Base-by-base conservation (phyloP, 208 protist species). In the Leishmania gerbilli region DNA sequence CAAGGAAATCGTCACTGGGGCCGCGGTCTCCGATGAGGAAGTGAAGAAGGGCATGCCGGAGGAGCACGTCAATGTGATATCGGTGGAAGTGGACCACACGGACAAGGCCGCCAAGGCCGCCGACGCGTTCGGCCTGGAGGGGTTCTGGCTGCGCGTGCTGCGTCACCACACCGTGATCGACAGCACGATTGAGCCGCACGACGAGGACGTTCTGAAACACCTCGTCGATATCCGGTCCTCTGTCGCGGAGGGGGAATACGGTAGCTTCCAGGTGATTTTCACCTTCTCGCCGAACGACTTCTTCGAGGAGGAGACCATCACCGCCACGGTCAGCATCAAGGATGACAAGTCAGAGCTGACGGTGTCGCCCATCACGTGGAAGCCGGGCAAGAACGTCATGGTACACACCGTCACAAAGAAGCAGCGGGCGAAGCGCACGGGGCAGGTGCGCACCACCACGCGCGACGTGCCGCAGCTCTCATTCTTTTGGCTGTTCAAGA, bases 401-500 rank as follows among this genome's bases (percentile, higher is more conserved):
- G 86, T 93, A 79, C 71, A 86, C 74, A 89, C 72, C 49, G 67
- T 93, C 68, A 82, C 77, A 64, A 92, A 91, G 84, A 97, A 92
- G 80, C 80, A 91, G 82, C 83, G 88, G 7, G 74, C 79, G n/a
- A 89, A 87, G 77, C 83, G 89, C 72, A 89, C 86, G 9, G 87
- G 88, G 24, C 76, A 88, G 79, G 79, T 80, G 27, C 91, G 91
- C 84, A 85, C 82, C 17, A 85, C 89, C 72, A 87, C 74, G 56
- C 74, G 79, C 51, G 87, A 90, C 65, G 87, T 88, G 11, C 80
- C 91, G n/a, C 88, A 85, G 69, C 72, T 79, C 45, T 97, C 95
- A 6, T 97, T 97, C 85, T 97, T 97, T 79, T 89, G 76, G 81
- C 83, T 95, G 56, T 97, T 97, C 88, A 80, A 84, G 71, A 89